Conservation (phyloP, 2,329 filamentous ascomycete genomes). For the Microcyclospora pomicola region DNA sequence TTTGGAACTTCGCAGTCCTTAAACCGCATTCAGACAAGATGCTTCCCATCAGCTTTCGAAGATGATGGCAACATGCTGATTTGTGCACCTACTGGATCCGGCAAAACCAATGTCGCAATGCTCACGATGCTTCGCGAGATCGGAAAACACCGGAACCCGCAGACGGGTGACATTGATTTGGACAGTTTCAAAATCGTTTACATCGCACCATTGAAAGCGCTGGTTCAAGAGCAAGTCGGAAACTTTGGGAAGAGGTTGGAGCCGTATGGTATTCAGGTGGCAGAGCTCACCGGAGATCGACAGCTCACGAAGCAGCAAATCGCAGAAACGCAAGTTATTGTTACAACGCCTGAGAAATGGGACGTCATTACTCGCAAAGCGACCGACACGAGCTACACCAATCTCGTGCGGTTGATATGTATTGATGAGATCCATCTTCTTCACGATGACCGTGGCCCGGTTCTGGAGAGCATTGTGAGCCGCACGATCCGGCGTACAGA, state of each 20-base stretch:
- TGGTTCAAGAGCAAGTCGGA: slow-evolving; percentile 95
- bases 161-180: slow-evolving; percentile 85
- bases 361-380: slow-evolving; percentile 98
- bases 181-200: slow-evolving; percentile 98
- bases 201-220: slow-evolving; percentile 85
- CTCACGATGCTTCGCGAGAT: slow-evolving; percentile 90
- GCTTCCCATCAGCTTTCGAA: slow-evolving; percentile 78
- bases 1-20: slow-evolving; percentile 78
- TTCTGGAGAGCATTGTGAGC: slow-evolving; percentile 91
- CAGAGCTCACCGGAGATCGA: slow-evolving; percentile 93
- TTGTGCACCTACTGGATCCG: slow-evolving; percentile 91
- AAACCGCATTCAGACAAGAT: slow-evolving; percentile 92
- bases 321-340: slow-evolving; percentile 91
- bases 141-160: slow-evolving; percentile 79
- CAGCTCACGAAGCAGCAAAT: slow-evolving; percentile 99
- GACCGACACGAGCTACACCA: slow-evolving; percentile 91
- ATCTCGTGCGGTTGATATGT: slow-evolving; percentile 87
- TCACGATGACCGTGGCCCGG: slow-evolving; percentile 92
- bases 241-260: slow-evolving; percentile 90
- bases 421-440: slow-evolving; percentile 97
- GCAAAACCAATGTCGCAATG: slow-evolving; percentile 98
- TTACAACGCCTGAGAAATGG: slow-evolving; percentile 98
- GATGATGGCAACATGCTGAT: slow-evolving; percentile 96
- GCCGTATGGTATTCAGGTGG: slow-evolving; percentile 78
- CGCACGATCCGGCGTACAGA: slow-evolving; percentile 86